These are phyloP conservation scores for Solanum dulcamara DNA, from an alignment of 257 asterid species.

Conservation along the genomic window DNA sequence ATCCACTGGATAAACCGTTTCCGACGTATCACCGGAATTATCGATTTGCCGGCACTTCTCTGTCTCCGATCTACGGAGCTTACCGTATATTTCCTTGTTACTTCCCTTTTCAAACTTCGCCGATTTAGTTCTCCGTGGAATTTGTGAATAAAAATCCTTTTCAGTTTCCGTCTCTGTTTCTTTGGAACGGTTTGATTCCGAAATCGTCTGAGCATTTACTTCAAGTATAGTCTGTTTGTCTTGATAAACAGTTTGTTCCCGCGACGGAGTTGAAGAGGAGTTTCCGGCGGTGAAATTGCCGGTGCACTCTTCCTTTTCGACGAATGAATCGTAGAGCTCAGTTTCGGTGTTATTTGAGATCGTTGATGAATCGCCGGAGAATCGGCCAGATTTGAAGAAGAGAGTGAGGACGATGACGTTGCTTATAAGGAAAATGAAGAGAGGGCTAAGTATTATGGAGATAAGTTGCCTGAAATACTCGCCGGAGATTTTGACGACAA, in stretches of 20 bases:
- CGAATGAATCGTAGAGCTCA: constrained; percentile 11
- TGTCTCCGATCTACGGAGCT: constrained; percentile 50
- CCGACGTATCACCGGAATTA: constrained; percentile 16
- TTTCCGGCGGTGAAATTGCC: neutral
- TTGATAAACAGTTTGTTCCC: constrained; percentile 27
- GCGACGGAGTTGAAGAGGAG: neutral
- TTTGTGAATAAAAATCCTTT: neutral
- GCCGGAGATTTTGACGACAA: constrained; percentile 41
- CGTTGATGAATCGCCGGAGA: constrained; percentile 2
- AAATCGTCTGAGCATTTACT: neutral
- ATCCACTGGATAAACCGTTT: constrained; percentile 25
- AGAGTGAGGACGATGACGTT: constrained; percentile 57
- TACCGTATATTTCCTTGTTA: constrained; percentile 4
- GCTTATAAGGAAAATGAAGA: constrained; percentile 49
- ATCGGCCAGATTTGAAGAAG: constrained; percentile 37
- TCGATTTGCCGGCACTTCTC: constrained; percentile 18
- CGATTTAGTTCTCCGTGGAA: constrained; percentile 9
- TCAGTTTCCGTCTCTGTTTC: neutral
- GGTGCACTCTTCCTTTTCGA: neutral
- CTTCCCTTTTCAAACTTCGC: constrained; percentile 11
- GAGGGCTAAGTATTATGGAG: constrained; percentile 30
- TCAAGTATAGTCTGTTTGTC: constrained; percentile 41
- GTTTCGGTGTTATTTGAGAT: neutral
- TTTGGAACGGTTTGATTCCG: neutral
- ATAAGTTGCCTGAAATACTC: constrained; percentile 41